Conservation (phyloP, 129 eudicot species). For the Ambrosia trifida region DNA sequence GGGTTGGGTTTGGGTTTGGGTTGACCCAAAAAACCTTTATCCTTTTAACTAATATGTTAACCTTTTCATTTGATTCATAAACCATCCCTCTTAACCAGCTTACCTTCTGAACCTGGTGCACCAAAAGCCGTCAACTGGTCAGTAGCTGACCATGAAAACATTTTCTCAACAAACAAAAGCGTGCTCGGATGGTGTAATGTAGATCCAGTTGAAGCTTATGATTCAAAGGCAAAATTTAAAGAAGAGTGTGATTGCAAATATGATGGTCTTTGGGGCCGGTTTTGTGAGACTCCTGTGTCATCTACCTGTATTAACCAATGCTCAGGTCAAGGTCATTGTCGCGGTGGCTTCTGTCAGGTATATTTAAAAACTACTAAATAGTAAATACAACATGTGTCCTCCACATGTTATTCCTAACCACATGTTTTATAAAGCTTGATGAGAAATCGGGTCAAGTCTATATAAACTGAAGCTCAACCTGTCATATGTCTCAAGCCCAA, state of each 20-base stretch:
- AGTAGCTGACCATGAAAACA: conserved; percentile 57
- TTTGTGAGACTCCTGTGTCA: conserved; percentile 72
- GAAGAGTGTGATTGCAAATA: conserved; percentile 96
- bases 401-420: too few species aligned
- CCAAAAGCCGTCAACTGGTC: conserved; percentile 63
- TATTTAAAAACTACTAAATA: too few species aligned
- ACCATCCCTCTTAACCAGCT: conserved; percentile 31
- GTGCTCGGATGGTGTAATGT: conserved; percentile 88
- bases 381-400: too few species aligned
- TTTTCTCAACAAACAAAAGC: conserved; percentile 72
- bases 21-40: neutral
- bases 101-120: conserved; percentile 60
- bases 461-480: too few species aligned
- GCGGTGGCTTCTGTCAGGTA: conserved; percentile 97
- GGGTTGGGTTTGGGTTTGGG: neutral
- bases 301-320: conserved; percentile 88
- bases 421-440: too few species aligned
- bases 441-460: too few species aligned
- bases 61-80: neutral
- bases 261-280: conserved; percentile 77
- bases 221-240: conserved; percentile 57
- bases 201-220: conserved; percentile 73
- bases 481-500: too few species aligned
- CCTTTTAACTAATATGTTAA: neutral
- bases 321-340: conserved; percentile 82